Evolutionary conservation across 768 basidiomycete species (phyloP).

Genomic region (Hygrophoropsis aurantiaca): DNA sequence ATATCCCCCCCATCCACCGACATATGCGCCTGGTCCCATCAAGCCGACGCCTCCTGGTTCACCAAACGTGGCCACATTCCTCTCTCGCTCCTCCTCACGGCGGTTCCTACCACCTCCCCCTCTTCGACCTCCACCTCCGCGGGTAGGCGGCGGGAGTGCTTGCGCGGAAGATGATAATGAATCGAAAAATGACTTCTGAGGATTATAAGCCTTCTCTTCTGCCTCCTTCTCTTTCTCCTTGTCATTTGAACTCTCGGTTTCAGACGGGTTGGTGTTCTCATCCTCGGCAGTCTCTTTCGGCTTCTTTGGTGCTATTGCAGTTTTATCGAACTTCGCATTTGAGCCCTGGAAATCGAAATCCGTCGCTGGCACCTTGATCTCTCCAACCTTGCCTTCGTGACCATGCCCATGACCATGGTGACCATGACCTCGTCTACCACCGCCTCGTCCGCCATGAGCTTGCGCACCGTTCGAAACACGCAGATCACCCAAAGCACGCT

Average conservation of each 20-base stretch:
- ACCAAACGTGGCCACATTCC: constrained; percentile 85
- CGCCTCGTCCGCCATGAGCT: constrained; percentile 37
- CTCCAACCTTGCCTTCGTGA: constrained; percentile 29
- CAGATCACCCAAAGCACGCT: constrained; percentile 53
- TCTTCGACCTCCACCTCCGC: constrained; percentile 41
- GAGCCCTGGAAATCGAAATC: constrained; percentile 83
- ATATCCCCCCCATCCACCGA: constrained; percentile 76
- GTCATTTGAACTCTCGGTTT: constrained; percentile 23
- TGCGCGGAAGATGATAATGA: constrained; percentile 53
- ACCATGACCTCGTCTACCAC: constrained; percentile 27
- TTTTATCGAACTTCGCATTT: constrained; percentile 83
- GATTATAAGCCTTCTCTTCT: constrained; percentile 64
- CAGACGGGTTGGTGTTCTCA: constrained; percentile 28
- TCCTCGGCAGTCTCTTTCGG: constrained; percentile 27
- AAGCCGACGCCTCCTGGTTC: constrained; percentile 79
- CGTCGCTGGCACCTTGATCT: constrained; percentile 61
- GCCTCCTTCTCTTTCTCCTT: constrained; percentile 37
- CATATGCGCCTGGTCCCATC: constrained; percentile 76
- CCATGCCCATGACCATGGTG: constrained; percentile 17
- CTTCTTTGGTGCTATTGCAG: constrained; percentile 44
- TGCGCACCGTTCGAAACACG: constrained; percentile 33
- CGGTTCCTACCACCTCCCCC: constrained; percentile 62
- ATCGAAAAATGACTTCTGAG: constrained; percentile 80
- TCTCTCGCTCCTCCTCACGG: constrained; percentile 80
- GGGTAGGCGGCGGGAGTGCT: constrained; percentile 24